These are phyloP conservation scores for Paracoccidioides lutzii DNA, from an alignment of 2,329 filamentous ascomycete genomes.

Conservation along the genomic window DNA sequence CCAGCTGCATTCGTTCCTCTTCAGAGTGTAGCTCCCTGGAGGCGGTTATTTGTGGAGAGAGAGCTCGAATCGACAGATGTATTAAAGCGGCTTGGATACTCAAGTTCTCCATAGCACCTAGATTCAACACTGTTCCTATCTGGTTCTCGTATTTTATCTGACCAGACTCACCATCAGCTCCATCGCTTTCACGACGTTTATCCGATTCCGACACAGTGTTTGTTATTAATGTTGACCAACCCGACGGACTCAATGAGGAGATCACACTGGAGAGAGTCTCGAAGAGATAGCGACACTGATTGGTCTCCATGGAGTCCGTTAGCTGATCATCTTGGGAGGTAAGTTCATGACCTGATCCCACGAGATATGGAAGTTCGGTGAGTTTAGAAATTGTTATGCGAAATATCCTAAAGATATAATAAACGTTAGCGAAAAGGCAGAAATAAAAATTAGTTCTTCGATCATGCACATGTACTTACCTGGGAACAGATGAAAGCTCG, in stretches of 20 bases:
- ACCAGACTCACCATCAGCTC: constrained; percentile 39
- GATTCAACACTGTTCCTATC: background rate
- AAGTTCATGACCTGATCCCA: constrained; percentile 11
- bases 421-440: background rate
- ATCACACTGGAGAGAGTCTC: constrained; percentile 62
- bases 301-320: constrained; percentile 48
- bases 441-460: background rate
- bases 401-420: constrained; percentile 21
- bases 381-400: constrained; percentile 25
- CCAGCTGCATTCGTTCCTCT: constrained; percentile 56
- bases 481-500: constrained; percentile 39
- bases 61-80: constrained; percentile 6
- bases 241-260: constrained; percentile 51
- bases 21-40: constrained; percentile 23
- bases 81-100: constrained; percentile 12
- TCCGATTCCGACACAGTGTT: constrained; percentile 41
- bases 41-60: constrained; percentile 3
- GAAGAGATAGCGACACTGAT: constrained; percentile 66
- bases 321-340: constrained; percentile 34
- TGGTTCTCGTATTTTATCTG: background rate
- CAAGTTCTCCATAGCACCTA: constrained; percentile 17
- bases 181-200: constrained; percentile 33
- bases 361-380: constrained; percentile 20
- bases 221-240: constrained; percentile 58
- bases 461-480: constrained; percentile 27